A percentile compares a stretch with the other conserved stretches of the same genome.
Evolutionary conservation across 2,329 filamentous ascomycete genomes (phyloP).

Genomic region (Pestalotiopsis sp.): DNA sequence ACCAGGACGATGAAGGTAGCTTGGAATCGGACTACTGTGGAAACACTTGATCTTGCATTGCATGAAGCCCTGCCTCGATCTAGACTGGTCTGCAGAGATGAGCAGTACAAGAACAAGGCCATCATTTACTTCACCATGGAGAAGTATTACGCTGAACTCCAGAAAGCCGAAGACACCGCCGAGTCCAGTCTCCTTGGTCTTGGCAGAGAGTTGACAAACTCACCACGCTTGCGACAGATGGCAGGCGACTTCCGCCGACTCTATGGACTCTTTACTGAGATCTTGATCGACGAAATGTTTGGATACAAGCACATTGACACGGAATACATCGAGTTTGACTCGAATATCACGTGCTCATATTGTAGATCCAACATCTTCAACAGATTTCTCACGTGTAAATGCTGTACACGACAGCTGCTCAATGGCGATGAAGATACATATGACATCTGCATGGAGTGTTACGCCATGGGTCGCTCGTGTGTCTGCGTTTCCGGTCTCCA

Average conservation of each 20-base stretch:
- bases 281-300: slow-evolving; percentile 87
- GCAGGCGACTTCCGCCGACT: slow-evolving; percentile 81
- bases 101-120: slow-evolving; percentile 98
- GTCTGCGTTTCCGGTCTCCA: slow-evolving; percentile 80
- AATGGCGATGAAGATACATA: slow-evolving; percentile 81
- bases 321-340: slow-evolving; percentile 82
- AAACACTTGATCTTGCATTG: slow-evolving; percentile 85
- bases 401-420: slow-evolving; percentile 70
- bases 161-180: slow-evolving; percentile 51
- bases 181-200: slow-evolving; percentile 51
- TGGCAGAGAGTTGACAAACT: slow-evolving; percentile 45
- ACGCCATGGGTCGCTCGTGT: slow-evolving; percentile 94
- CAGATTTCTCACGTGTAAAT: slow-evolving; percentile 88
- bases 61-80: slow-evolving; percentile 87
- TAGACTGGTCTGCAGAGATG: slow-evolving; percentile 89
- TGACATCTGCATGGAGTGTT: slow-evolving; percentile 98
- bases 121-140: slow-evolving; percentile 87
- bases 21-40: slow-evolving; percentile 93
- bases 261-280: slow-evolving; percentile 75
- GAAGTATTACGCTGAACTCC: slow-evolving; percentile 72
- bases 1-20: slow-evolving; percentile 96
- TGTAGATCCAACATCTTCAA: slow-evolving; percentile 98
- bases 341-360: slow-evolving; percentile 93
- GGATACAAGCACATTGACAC: slow-evolving; percentile 69
- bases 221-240: slow-evolving; percentile 64